Conservation (phyloP, 2,329 filamentous ascomycete genomes). For the Venturiaceae sp. region DNA sequence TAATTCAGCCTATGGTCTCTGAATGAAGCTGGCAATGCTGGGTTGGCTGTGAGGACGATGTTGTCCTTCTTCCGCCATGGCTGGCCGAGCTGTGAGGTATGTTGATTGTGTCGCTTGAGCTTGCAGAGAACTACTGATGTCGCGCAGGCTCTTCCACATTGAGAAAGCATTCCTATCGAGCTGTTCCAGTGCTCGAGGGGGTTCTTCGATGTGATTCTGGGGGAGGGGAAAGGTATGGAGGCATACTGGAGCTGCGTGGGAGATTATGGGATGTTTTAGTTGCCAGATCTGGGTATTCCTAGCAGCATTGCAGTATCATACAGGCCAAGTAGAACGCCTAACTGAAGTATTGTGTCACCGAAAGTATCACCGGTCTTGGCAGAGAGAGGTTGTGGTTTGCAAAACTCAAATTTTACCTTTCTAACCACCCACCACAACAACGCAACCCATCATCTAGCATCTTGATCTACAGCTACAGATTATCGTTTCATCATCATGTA, state of each 20-base stretch:
- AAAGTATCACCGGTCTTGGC: background rate
- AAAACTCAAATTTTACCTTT: background rate
- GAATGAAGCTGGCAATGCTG: background rate
- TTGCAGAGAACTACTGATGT: background rate
- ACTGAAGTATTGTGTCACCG: background rate
- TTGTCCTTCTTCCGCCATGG: background rate
- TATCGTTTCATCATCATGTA: background rate
- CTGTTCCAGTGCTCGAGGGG: background rate
- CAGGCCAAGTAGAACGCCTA: background rate
- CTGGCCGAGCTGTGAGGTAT: background rate
- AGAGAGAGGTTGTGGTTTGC: background rate
- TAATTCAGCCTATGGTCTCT: background rate
- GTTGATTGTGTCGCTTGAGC: background rate
- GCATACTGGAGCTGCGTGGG: background rate
- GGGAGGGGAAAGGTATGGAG: background rate
- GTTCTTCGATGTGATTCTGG: background rate
- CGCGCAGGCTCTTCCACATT: background rate
- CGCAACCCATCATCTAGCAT: background rate
- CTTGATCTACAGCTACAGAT: background rate
- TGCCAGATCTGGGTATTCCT: background rate
- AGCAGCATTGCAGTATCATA: background rate
- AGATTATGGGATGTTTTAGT: background rate
- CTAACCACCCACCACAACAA: background rate
- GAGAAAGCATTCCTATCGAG: background rate
- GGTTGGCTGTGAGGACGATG: background rate